Base-by-base conservation (phyloP, 202 grass and related monocot species). In the Panicum virgatum region DNA sequence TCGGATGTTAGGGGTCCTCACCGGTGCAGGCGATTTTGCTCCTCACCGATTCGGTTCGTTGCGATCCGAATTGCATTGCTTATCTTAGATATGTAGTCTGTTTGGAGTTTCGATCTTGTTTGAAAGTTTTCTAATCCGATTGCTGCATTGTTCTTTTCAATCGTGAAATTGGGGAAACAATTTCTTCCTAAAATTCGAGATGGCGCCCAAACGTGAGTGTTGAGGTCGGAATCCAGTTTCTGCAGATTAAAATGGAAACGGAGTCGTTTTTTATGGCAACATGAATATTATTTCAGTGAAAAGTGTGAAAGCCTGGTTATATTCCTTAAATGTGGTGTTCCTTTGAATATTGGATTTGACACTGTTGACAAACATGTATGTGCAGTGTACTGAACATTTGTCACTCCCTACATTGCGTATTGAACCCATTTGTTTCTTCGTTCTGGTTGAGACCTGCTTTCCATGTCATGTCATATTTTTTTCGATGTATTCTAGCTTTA, bases 21-120 rank as follows among this genome's bases (percentile, higher is more conserved):
- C 13, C 47, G 29, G 29, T 18, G 45, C 46, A 34, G 69, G 46
- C 46, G 27, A 72, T 52, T 51, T 29, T 19, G 27, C 27, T 52
- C 46, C 46, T 72, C 29, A 9, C 46, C 18, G 29, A 52, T 72
- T 52, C 9, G 69, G 69, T 72, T 52, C 29, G 46, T 72, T 32
- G 16, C 69, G 36, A 72, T 52, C 69, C 29, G 53, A 30, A 72
- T 6, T 20, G 30, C 34, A 4, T 9, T 57, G 51, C 22, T 25
- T 40, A 30, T 48, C 3, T 18, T 18, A n/a, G 23, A 58, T 70
- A 16, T 29, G 14, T 39, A 10, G 51, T 75, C 20, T 57, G 51
- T 40, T 57, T 75, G 71, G 71, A 25, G 29, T n/a, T n/a, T 72
- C 52, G 46, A 72, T 72, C 45, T 50, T 72, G 69, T 56, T 56